Evolutionary conservation across 129 eudicot genomes (phyloP).

Genomic region (Smallanthus sonchifolius): DNA sequence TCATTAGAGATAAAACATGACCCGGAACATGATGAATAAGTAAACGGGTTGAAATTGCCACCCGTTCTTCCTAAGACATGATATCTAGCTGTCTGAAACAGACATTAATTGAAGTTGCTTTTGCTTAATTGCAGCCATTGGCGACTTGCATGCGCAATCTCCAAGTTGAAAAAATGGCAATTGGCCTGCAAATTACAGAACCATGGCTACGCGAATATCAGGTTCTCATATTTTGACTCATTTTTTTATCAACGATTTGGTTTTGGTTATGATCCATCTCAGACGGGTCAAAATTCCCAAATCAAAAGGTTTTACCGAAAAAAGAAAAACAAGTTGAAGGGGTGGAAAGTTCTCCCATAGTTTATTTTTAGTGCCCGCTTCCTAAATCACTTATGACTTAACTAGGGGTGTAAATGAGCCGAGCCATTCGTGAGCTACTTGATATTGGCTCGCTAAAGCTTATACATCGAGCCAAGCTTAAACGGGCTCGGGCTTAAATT

Average conservation of each 20-base stretch:
- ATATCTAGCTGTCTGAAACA: not conserved
- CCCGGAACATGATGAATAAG: not conserved
- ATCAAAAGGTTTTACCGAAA: no score
- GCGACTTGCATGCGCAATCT: conserved; percentile 94
- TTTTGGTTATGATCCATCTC: not conserved
- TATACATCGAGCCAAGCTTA: no score
- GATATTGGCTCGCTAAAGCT: no score
- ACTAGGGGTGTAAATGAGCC: no score
- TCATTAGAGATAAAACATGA: not conserved
- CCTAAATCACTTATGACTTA: no score
- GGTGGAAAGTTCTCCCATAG: no score
- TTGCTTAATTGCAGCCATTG: conserved; percentile 65
- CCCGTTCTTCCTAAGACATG: not conserved
- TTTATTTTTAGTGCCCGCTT: no score
- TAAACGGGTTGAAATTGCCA: not conserved
- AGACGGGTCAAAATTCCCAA: not conserved
- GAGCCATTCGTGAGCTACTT: no score
- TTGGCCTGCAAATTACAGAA: conserved; percentile 82
- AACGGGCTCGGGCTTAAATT: no score
- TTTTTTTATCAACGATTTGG: not conserved
- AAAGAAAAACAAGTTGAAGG: no score
- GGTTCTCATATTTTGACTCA: conserved; percentile 32
- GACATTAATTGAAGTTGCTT: not conserved
- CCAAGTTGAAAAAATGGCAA: conserved; percentile 77
- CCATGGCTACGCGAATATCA: conserved; percentile 98